These are phyloP conservation scores for Trichosporon sp. DNA, from an alignment of 1,284 basidiomycete species.

Conservation along the genomic window DNA sequence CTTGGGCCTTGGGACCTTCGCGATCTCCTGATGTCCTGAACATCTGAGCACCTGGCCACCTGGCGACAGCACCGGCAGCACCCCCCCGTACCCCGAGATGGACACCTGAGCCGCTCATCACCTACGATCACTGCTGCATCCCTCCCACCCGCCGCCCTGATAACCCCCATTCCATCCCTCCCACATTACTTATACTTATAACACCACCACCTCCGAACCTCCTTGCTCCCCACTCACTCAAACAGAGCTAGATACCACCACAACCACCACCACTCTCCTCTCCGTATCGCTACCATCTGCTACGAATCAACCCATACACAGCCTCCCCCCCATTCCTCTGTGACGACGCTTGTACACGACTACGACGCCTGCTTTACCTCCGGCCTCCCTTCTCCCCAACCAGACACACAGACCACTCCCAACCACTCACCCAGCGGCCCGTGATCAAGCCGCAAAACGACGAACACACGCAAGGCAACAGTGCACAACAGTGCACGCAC, in stretches of 20 bases:
- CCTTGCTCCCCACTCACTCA: not conserved
- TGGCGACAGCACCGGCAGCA: too few species aligned
- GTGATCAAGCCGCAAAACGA: conserved; percentile 11
- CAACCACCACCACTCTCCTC: not conserved
- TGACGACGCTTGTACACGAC: not conserved
- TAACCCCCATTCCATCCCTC: not conserved
- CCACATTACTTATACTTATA: not conserved
- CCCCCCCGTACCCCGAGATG: not conserved
- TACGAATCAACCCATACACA: conserved; percentile 7
- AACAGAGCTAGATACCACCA: not conserved
- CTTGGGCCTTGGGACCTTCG: not conserved
- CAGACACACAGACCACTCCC: conserved; percentile 11
- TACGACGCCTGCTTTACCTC: conserved; percentile 5
- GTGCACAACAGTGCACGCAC: not conserved
- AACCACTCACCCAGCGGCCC: conserved; percentile 17
- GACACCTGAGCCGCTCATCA: conserved; percentile 5
- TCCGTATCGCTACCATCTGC: not conserved
- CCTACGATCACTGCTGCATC: not conserved
- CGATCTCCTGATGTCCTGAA: not conserved
- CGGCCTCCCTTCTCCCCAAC: too few species aligned
- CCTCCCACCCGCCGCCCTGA: too few species aligned
- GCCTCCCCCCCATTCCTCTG: not conserved
- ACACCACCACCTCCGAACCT: not conserved
- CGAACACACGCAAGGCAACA: conserved; percentile 11
- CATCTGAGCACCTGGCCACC: conserved; percentile 1